Base-by-base conservation (phyloP, 2,329 filamentous ascomycete genomes). In the Didymella pomorum region DNA sequence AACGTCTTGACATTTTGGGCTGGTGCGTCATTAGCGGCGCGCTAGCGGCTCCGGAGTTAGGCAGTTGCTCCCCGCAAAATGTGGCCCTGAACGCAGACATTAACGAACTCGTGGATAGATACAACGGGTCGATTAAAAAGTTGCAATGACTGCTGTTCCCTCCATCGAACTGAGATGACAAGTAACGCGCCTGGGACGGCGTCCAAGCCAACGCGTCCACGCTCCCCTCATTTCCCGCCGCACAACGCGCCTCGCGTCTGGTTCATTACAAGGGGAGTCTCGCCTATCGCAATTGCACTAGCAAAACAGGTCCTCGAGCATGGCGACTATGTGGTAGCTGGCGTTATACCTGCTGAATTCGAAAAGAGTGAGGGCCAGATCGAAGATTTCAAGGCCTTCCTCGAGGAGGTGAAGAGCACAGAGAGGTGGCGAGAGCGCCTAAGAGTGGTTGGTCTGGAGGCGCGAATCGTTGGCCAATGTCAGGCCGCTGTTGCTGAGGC, bases 251-350 rank as follows among this genome's bases (percentile, higher is more conserved):
- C 93, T 49, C 89, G 94, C 71, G 92, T 94, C 71, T 98, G 95
- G 95, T 88, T 99, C 73, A 82, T 99, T 65, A 97, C 93, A 11
- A 89, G 91, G 58, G 91, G 92, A 31, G 86, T 94, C 60, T 94
- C 92, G 33, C 92, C 94, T 12, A 85, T 97, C 63, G 89, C 89
- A 52, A 90, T 97, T 60, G 89, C 91, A 44, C 84, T 97, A 57
- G 90, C 92, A 52, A 87, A 90, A 53, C 86, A 92, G 68, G 84
- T 96, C 42, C 88, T 98, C 46, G 87, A 87, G n/a, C 93, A 97
- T 78, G 94, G 95, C 47, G 95, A 98, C 78, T 93, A 90, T 74
- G 90, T 96, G 45, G 89, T 94, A 46, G 90, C 92, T 5, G 95
- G 93, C 52, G 83, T 97, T 31, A 87, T 91, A 46, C 89, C 92